Conservation (phyloP, 2,329 filamentous ascomycete species). For the Penicillium sp. region DNA sequence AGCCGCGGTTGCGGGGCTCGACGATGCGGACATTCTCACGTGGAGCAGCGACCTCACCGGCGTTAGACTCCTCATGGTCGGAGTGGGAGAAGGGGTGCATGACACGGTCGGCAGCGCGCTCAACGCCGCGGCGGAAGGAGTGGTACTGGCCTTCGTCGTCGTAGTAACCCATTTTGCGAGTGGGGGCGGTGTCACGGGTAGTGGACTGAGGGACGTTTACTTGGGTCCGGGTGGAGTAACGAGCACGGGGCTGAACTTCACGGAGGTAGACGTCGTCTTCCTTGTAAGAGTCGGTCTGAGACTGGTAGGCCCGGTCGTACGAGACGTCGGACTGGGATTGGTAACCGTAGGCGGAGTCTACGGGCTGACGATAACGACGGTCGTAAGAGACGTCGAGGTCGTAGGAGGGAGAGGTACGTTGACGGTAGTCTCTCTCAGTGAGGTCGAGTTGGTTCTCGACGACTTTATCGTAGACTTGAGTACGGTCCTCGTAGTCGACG, state of each 20-base stretch:
- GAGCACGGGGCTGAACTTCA: constrained; percentile 31
- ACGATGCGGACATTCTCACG: constrained; percentile 50
- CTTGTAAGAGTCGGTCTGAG: constrained; percentile 34
- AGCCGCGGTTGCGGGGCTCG: constrained; percentile 47
- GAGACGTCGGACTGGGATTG: constrained; percentile 27
- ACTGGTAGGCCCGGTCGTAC: constrained; percentile 30
- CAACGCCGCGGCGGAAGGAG: constrained; percentile 68
- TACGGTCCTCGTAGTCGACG: constrained; percentile 47
- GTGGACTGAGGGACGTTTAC: constrained; percentile 44
- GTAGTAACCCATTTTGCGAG: constrained; percentile 74
- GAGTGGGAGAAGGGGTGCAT: constrained; percentile 53
- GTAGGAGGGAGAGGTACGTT: constrained; percentile 56
- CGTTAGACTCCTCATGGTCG: constrained; percentile 44
- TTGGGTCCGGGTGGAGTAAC: constrained; percentile 39
- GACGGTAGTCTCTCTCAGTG: constrained; percentile 63
- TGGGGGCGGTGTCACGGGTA: constrained; percentile 51
- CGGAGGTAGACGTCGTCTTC: constrained; percentile 33
- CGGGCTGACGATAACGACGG: constrained; percentile 32
- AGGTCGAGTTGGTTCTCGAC: constrained; percentile 51
- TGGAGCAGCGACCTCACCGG: constrained; percentile 44
- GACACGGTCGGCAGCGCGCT: constrained; percentile 64
- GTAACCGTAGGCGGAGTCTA: constrained; percentile 25
- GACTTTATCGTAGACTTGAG: constrained; percentile 41
- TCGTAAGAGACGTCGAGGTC: constrained; percentile 45
- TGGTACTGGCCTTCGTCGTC: constrained; percentile 75